These are phyloP conservation scores for Podosphaera fusca DNA, from an alignment of 2,329 filamentous ascomycete species.

Conservation along the genomic window DNA sequence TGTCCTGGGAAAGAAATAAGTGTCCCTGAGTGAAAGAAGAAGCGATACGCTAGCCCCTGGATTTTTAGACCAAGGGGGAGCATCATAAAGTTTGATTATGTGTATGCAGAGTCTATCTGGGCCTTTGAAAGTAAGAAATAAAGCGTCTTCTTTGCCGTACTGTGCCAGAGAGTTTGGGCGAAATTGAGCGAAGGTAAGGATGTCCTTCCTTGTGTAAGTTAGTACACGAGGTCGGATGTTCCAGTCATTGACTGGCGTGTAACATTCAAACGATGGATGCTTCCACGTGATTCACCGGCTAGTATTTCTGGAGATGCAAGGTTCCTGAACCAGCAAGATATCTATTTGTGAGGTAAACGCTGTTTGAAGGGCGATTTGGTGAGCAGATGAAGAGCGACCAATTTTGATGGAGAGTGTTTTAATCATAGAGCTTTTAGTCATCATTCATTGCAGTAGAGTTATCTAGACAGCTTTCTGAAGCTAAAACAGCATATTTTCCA, in stretches of 20 bases:
- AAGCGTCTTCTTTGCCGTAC: too few species aligned
- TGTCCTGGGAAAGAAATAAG: too few species aligned
- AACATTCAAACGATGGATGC: not conserved
- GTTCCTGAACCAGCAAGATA: not conserved
- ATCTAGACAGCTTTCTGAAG: not conserved
- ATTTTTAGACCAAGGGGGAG: too few species aligned
- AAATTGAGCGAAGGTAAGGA: too few species aligned
- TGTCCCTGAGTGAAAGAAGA: too few species aligned
- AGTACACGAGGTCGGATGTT: not conserved
- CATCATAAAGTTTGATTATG: too few species aligned
- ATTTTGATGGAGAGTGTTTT: not conserved
- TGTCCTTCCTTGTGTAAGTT: not conserved
- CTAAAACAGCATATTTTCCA: not conserved
- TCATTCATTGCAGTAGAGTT: not conserved
- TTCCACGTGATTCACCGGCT: not conserved
- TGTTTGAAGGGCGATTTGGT: constrained; percentile 1
- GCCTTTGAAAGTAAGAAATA: too few species aligned
- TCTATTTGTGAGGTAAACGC: not conserved
- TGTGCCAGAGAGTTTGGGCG: too few species aligned
- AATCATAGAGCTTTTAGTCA: not conserved
- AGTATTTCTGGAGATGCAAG: not conserved
- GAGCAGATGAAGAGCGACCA: not conserved
- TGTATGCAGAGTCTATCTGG: too few species aligned
- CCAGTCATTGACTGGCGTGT: not conserved
- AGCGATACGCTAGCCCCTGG: too few species aligned